These are phyloP conservation scores for Verticillium zaregamsianum DNA, from an alignment of 2,329 filamentous ascomycete species.

Conservation along the genomic window DNA sequence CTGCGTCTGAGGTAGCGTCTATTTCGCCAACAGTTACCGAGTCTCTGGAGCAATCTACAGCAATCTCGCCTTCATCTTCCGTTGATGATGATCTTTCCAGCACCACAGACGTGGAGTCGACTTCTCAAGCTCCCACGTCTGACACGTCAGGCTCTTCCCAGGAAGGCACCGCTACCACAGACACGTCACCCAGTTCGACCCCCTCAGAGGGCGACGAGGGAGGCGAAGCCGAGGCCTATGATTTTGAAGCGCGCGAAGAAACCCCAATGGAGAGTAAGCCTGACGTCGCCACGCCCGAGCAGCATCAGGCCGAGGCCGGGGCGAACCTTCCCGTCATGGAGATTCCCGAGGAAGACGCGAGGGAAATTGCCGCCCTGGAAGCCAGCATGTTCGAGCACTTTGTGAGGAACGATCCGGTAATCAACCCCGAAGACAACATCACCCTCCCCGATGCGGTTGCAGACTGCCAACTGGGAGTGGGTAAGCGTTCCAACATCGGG, in stretches of 20 bases:
- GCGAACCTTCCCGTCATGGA: background rate
- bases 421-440: background rate
- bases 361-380: background rate
- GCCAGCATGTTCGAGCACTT: background rate
- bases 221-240: background rate
- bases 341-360: background rate
- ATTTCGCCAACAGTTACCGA: background rate
- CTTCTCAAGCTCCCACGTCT: background rate
- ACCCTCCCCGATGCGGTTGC: background rate
- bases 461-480: background rate
- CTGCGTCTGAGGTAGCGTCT: background rate
- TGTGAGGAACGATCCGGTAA: background rate
- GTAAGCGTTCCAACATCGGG: background rate
- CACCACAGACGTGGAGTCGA: background rate
- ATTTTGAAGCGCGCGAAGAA: background rate
- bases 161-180: background rate
- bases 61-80: background rate
- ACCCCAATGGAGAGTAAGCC: background rate
- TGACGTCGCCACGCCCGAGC: background rate
- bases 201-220: background rate
- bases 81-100: background rate
- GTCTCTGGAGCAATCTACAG: background rate
- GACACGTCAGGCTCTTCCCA: background rate
- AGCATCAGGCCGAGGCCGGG: background rate
- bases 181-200: background rate